A percentile compares a stretch with the other conserved stretches of the same genome.
phyloP scores from a whole-genome alignment of 371 early-diverging fungal species.

The Fennellomyces sp. region DNA sequence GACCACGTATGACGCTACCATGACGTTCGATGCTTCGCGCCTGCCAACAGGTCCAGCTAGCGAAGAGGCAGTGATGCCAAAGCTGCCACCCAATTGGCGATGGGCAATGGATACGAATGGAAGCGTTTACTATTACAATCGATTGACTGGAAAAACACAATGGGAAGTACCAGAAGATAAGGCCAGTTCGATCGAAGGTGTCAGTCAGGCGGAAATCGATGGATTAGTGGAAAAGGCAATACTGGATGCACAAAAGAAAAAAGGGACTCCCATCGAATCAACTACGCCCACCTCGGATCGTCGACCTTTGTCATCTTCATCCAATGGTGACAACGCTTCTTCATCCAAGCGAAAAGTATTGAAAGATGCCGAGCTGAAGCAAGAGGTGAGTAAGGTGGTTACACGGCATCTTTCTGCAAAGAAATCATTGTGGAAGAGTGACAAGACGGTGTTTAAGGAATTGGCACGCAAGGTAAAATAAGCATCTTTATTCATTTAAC shows the following conservation, averaged over 20 bases:
- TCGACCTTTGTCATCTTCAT: background rate
- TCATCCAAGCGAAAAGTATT: slow-evolving; percentile 10
- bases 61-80: background rate
- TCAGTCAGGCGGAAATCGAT: slow-evolving; percentile 23
- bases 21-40: background rate
- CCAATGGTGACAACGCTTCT: slow-evolving; percentile 6
- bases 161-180: slow-evolving; percentile 46
- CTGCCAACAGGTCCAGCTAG: slow-evolving; percentile 2
- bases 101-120: slow-evolving; percentile 36
- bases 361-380: slow-evolving; percentile 44
- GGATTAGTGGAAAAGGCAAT: slow-evolving; percentile 34
- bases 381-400: slow-evolving; percentile 45
- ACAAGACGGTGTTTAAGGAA: slow-evolving; percentile 53
- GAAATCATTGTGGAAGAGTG: slow-evolving; percentile 40
- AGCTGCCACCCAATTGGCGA: slow-evolving; percentile 41
- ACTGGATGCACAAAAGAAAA: slow-evolving; percentile 20
- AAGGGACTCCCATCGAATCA: slow-evolving; percentile 2
- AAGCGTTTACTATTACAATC: slow-evolving; percentile 42
- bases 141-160: slow-evolving; percentile 41
- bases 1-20: background rate
- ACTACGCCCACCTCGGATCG: background rate
- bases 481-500: background rate
- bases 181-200: slow-evolving; percentile 34
- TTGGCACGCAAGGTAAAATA: slow-evolving; percentile 46
- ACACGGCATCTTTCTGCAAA: slow-evolving; percentile 41